Evolutionary conservation across 768 basidiomycete genomes (phyloP).

Genomic region (Naganishia antarctica): DNA sequence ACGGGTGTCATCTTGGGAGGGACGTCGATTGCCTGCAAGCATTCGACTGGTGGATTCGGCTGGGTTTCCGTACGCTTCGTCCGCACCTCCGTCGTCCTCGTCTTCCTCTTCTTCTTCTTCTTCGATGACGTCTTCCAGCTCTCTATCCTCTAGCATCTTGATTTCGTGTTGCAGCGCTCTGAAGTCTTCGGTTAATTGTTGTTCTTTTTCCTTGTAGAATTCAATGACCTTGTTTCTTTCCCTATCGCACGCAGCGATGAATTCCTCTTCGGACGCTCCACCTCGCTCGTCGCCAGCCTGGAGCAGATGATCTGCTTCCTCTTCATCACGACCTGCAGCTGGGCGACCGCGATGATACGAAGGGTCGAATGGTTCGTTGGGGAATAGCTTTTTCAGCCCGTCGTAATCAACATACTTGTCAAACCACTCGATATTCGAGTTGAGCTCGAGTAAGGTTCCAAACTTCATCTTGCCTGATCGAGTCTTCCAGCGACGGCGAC

Average conservation of each 20-base stretch:
- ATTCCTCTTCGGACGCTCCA: constrained; percentile 51
- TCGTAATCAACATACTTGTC: constrained; percentile 51
- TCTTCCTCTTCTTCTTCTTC: constrained; percentile 46
- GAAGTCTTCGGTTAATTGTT: constrained; percentile 55
- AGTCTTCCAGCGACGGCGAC: neutral
- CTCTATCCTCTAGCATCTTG: constrained; percentile 46
- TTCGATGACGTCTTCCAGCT: constrained; percentile 42
- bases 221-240: constrained; percentile 73
- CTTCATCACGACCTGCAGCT: constrained; percentile 37
- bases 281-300: constrained; percentile 8
- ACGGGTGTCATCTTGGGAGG: constrained; percentile 51
- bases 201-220: constrained; percentile 76
- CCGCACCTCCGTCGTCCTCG: constrained; percentile 28
- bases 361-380: constrained; percentile 45
- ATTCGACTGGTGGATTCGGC: constrained; percentile 5
- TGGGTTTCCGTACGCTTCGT: neutral
- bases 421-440: constrained; percentile 50
- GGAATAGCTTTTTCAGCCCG: constrained; percentile 50
- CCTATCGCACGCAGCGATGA: constrained; percentile 69
- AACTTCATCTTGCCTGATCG: constrained; percentile 32
- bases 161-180: constrained; percentile 47
- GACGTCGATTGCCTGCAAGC: neutral
- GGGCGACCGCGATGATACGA: constrained; percentile 30
- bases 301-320: constrained; percentile 44
- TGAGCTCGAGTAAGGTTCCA: constrained; percentile 48